A percentile compares a stretch with the other conserved stretches of the same genome.
Evolutionary conservation across 371 early-diverging fungal species (phyloP).

Genomic region (Zychaea mexicana): DNA sequence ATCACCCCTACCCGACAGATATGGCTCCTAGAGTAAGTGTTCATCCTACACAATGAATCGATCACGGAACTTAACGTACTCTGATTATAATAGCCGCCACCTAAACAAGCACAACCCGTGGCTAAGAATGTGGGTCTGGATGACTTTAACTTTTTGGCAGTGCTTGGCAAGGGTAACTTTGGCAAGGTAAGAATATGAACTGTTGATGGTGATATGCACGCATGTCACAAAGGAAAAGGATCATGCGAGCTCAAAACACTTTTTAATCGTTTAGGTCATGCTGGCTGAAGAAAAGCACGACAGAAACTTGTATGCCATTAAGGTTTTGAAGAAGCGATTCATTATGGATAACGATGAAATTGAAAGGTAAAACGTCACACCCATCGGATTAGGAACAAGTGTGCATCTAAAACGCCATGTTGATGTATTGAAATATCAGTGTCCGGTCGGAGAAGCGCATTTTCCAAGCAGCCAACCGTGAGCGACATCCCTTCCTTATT

Average conservation of each 20-base stretch:
- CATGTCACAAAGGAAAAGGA: neutral
- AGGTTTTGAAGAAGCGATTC: slow-evolving; percentile 97
- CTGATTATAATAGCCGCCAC: slow-evolving; percentile 13
- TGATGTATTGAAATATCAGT: slow-evolving; percentile 25
- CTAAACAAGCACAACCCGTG: slow-evolving; percentile 15
- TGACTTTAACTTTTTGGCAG: slow-evolving; percentile 93
- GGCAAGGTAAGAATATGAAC: slow-evolving; percentile 76
- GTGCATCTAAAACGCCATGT: no score
- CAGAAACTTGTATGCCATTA: slow-evolving; percentile 92
- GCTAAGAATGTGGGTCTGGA: slow-evolving; percentile 47
- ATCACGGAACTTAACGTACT: neutral
- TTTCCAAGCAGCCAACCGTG: slow-evolving; percentile 86
- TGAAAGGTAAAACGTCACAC: slow-evolving; percentile 59
- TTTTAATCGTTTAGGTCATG: slow-evolving; percentile 71
- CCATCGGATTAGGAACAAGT: no score
- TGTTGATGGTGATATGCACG: no score
- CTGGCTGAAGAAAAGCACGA: slow-evolving; percentile 89
- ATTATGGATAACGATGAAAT: slow-evolving; percentile 95
- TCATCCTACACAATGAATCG: neutral
- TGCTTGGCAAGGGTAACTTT: slow-evolving; percentile 97
- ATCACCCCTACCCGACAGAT: slow-evolving; percentile 6
- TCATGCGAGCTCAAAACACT: neutral
- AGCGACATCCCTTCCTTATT: slow-evolving; percentile 97
- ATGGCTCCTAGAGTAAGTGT: slow-evolving; percentile 19
- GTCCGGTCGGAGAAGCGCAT: slow-evolving; percentile 94